Conservation (phyloP, 495 filamentous ascomycete genomes). For the Annulohypoxylon maeteangense region DNA sequence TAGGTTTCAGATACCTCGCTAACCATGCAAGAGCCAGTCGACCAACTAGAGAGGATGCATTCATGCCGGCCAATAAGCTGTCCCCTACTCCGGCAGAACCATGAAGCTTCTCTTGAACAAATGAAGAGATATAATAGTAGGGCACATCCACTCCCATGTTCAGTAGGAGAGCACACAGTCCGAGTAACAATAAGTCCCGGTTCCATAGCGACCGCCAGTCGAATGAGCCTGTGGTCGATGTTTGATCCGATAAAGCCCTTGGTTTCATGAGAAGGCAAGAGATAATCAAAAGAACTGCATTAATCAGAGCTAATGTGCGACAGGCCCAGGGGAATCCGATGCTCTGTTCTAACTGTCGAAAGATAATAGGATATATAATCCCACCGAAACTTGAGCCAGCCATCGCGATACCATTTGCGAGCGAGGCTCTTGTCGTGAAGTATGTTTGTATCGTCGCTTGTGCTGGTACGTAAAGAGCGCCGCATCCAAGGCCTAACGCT, state of each 20-base stretch:
- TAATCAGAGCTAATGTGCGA: constrained; percentile 69
- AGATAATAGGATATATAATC: constrained; percentile 71
- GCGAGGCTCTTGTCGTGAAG: constrained; percentile 69
- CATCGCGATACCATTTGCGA: constrained; percentile 79
- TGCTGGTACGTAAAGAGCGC: constrained; percentile 73
- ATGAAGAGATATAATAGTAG: constrained; percentile 68
- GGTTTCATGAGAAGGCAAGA: constrained; percentile 60
- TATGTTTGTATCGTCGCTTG: constrained; percentile 79
- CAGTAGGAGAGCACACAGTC: constrained; percentile 66
- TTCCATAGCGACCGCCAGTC: constrained; percentile 55
- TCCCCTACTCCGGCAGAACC: constrained; percentile 46
- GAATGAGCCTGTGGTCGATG: constrained; percentile 41
- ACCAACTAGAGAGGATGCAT: constrained; percentile 73
- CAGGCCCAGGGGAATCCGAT: constrained; percentile 74
- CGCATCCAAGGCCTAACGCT: constrained; percentile 57
- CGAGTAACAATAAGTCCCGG: constrained; percentile 55
- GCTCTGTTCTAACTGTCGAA: constrained; percentile 62
- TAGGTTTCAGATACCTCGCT: constrained; percentile 63
- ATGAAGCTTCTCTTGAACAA: constrained; percentile 57
- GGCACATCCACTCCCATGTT: constrained; percentile 74
- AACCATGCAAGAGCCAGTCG: constrained; percentile 68
- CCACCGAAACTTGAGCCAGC: constrained; percentile 76
- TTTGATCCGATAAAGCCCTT: constrained; percentile 40
- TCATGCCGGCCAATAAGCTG: constrained; percentile 70
- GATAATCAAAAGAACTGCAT: constrained; percentile 56